Percentiles rank a stretch among this genome's conserved stretches.
phyloP scores from a whole-genome alignment of 2,329 filamentous ascomycete species.

The Alternaria consortialis region DNA sequence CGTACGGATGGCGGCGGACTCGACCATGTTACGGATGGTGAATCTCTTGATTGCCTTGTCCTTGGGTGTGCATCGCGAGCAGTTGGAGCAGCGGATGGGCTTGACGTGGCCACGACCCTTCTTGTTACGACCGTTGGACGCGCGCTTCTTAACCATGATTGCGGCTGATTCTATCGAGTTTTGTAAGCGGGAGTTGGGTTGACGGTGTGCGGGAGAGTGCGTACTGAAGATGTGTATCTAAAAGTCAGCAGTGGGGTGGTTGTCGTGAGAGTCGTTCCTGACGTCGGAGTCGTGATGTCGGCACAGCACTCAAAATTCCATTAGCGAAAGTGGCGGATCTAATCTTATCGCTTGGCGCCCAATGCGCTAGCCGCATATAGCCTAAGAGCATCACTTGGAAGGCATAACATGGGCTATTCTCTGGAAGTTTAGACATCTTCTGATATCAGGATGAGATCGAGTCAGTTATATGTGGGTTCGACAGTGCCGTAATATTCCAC shows the following conservation, averaged over 20 bases:
- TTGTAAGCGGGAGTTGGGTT: constrained; percentile 29
- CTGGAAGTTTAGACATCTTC: too few species aligned
- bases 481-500: too few species aligned
- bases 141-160: constrained; percentile 77
- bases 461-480: too few species aligned
- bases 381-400: neutral
- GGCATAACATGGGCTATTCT: too few species aligned
- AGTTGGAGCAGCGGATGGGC: constrained; percentile 95
- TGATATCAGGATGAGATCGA: too few species aligned
- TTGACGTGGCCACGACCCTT: constrained; percentile 99
- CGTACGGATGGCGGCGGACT: constrained; percentile 99
- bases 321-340: constrained; percentile 33
- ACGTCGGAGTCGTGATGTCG: constrained; percentile 26
- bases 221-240: constrained; percentile 51
- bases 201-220: constrained; percentile 21
- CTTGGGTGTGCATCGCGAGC: constrained; percentile 86
- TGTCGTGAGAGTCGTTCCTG: constrained; percentile 41
- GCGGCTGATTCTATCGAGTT: constrained; percentile 59
- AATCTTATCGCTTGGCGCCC: constrained; percentile 46
- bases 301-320: constrained; percentile 37
- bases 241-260: constrained; percentile 46
- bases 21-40: constrained; percentile 99
- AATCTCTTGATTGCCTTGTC: constrained; percentile 99
- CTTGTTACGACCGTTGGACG: constrained; percentile 96
- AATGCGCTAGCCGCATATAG: constrained; percentile 11